phyloP scores from a whole-genome alignment of 2,329 filamentous ascomycete genomes.

The Monosporascus sp. region DNA sequence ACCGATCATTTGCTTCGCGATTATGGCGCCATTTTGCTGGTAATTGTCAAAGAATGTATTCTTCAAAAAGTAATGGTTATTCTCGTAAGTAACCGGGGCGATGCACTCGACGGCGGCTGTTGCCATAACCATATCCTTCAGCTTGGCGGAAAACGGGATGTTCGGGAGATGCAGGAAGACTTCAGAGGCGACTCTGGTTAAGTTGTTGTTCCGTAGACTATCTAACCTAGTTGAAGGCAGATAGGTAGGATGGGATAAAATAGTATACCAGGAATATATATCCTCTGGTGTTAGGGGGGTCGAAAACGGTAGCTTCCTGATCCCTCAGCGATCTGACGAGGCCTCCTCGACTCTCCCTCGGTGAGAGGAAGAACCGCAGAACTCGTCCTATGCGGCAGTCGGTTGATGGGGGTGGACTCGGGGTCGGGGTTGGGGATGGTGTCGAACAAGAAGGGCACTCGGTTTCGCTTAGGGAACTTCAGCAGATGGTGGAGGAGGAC shows the following conservation, averaged over 20 bases:
- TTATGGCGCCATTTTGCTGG: conserved; percentile 37
- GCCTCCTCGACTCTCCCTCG: conserved; percentile 99
- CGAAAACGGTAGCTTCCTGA: conserved; percentile 90
- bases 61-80: conserved; percentile 36
- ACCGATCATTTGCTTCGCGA: conserved; percentile 76
- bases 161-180: conserved; percentile 15
- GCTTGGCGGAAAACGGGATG: conserved; percentile 18
- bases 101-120: conserved; percentile 52
- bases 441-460: conserved; percentile 47
- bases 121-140: conserved; percentile 61
- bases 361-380: conserved; percentile 97
- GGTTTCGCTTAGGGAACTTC: conserved; percentile 40
- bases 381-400: conserved; percentile 99
- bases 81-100: conserved; percentile 43
- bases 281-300: conserved; percentile 74
- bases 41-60: conserved; percentile 32
- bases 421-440: conserved; percentile 42
- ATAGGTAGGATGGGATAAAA: conserved; percentile 14
- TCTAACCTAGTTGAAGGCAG: conserved; percentile 6
- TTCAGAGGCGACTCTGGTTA: conserved; percentile 11
- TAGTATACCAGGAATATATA: conserved; percentile 15
- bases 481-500: conserved; percentile 52
- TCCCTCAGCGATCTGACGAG: conserved; percentile 86
- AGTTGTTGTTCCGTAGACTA: conserved; percentile 5
- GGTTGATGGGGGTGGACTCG: conserved; percentile 56